Evolutionary conservation across 164 flowering plant species (phyloP).

Genomic region (Nymphaea thermarum): DNA sequence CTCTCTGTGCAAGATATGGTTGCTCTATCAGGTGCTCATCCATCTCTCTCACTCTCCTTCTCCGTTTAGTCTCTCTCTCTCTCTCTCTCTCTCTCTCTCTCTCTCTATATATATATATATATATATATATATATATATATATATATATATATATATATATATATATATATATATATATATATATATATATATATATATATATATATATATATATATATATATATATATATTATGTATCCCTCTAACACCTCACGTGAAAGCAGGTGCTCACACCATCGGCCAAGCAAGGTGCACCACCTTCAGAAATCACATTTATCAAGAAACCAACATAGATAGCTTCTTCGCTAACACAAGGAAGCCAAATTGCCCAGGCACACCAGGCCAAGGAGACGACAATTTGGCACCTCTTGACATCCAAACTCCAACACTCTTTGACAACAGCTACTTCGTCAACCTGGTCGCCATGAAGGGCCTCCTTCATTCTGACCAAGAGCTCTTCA

Average conservation of each 20-base stretch:
- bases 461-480: conserved; percentile 8
- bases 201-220: no score
- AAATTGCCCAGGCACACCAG: conserved; percentile 1
- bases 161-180: no score
- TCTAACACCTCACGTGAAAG: not conserved
- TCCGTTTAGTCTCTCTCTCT: not conserved
- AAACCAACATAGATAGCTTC: conserved; percentile 1
- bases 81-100: conserved; percentile 1
- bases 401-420: conserved; percentile 2
- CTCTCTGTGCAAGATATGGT: conserved; percentile 29
- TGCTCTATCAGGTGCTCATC: conserved; percentile 28
- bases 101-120: no score
- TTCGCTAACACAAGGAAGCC: not conserved
- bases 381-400: not conserved
- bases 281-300: not conserved
- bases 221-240: no score
- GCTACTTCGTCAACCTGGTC: conserved; percentile 1
- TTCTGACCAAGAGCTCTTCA: conserved; percentile 11
- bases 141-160: no score
- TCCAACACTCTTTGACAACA: not conserved
- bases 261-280: conserved; percentile 4
- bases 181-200: no score
- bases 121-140: no score
- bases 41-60: not conserved
- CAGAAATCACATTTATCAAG: not conserved